These are phyloP conservation scores for Orbilia ellipsospora DNA, from an alignment of 2,329 filamentous ascomycete genomes.

Conservation along the genomic window DNA sequence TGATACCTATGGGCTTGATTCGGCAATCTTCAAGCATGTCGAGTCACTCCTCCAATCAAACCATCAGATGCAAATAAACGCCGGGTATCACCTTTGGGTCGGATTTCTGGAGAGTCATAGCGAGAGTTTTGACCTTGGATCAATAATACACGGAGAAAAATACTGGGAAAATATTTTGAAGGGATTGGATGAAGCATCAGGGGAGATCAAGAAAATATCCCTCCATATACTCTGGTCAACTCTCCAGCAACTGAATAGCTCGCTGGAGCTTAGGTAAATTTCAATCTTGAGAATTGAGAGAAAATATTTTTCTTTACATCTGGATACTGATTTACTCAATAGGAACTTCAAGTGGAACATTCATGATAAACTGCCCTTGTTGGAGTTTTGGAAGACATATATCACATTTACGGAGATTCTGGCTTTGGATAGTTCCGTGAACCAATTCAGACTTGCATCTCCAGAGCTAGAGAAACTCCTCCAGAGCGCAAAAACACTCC, in stretches of 20 bases:
- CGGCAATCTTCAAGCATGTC: slow-evolving; percentile 34
- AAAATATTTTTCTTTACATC: not conserved
- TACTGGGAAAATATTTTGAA: slow-evolving; percentile 53
- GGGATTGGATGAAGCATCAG: slow-evolving; percentile 57
- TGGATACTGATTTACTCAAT: slow-evolving; percentile 3
- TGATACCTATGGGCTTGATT: slow-evolving; percentile 16
- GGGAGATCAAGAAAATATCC: slow-evolving; percentile 58
- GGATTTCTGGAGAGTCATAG: slow-evolving; percentile 40
- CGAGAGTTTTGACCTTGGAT: slow-evolving; percentile 23
- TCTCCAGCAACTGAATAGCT: slow-evolving; percentile 35
- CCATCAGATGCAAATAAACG: slow-evolving; percentile 44
- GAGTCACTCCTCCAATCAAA: slow-evolving; percentile 32
- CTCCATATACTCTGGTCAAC: slow-evolving; percentile 58
- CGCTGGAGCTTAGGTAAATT: slow-evolving; percentile 32
- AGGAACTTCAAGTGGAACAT: slow-evolving; percentile 43
- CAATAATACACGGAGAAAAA: slow-evolving; percentile 32
- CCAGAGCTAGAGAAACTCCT: slow-evolving; percentile 55
- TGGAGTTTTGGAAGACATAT: slow-evolving; percentile 57
- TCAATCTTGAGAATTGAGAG: not conserved
- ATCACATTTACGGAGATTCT: slow-evolving; percentile 59
- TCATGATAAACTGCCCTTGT: slow-evolving; percentile 6
- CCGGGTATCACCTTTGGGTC: slow-evolving; percentile 50
- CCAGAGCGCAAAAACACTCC: slow-evolving; percentile 5
- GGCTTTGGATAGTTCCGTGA: slow-evolving; percentile 58
- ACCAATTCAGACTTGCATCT: slow-evolving; percentile 57